Evolutionary conservation across 306 rosid species (phyloP), one percentile per base, ranked within the genome.

Genomic region (Coriaria nepalensis): DNA sequence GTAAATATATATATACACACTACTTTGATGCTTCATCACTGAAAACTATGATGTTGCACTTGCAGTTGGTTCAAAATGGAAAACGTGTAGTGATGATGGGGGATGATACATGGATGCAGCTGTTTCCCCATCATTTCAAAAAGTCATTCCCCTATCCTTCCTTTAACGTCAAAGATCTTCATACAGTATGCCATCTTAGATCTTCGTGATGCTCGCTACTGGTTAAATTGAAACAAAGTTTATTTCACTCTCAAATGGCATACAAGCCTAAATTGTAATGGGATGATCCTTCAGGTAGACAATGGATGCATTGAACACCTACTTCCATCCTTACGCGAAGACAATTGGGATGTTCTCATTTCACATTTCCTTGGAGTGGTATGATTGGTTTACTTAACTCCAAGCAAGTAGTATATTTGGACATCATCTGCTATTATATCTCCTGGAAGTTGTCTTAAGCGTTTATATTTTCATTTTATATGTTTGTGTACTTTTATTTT

Each of bases 341-440:
- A 77, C 39, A 92, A 83, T 57, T 90, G 97, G 97, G 95, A 90
- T 57, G 94, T 90, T 75, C 97, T 90, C 58, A 75, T 90, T 9
- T 77, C 97, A 32, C 97, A 90, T 78, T 90, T 90, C 77, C 97
- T 90, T 54, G 95, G 97, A 34, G 95, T 90, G 95, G 97, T 90
- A 84, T 37, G 82, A 34, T 48, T 47, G 11, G 39, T 53, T 48
- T 56, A 8, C 57, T 57, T 59, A 4, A 39, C 37, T 55, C 37
- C 2, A 0, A 32, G 14, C 33, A 33, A 13, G 42, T 15, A 39
- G 15, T 59, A 45, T 13, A 45, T 35, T 52, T 42, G 41, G 41
- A 40, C 42, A 12, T 55, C 9, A 5, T 55, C 60, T 43, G 12
- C 59, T 42, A 11, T 41, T 54, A 47, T 41, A 40, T 38, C 49